A percentile compares a stretch with the other conserved stretches of the same genome.
Evolutionary conservation across 2,329 filamentous ascomycete species (phyloP).

Genomic region (Fusarium verticillioides): DNA sequence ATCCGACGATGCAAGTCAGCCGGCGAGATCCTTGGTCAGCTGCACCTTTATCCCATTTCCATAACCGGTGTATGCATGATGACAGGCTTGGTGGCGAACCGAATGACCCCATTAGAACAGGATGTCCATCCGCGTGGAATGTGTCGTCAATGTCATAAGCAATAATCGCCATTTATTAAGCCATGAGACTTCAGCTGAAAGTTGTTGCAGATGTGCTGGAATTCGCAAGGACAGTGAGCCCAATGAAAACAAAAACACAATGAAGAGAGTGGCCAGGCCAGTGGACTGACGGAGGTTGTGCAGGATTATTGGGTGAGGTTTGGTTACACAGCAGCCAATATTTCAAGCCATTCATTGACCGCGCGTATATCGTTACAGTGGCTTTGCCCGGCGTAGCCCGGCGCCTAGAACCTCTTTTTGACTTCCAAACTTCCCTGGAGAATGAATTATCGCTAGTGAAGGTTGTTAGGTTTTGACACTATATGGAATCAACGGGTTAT

Average conservation of each 20-base stretch:
- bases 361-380: not conserved
- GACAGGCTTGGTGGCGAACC: not conserved
- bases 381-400: rapidly evolving
- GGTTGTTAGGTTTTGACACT: too few relatives aligned
- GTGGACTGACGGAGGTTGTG: not conserved
- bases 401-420: not conserved
- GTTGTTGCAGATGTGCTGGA: rapidly evolving
- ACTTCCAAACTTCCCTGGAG: too few relatives aligned
- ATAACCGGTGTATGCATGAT: not conserved
- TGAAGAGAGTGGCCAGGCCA: rapidly evolving
- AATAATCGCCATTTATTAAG: not conserved
- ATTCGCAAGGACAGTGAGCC: rapidly evolving
- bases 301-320: rapidly evolving
- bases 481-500: too few relatives aligned
- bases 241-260: not conserved
- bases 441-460: too few relatives aligned
- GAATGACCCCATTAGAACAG: not conserved
- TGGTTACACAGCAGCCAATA: not conserved
- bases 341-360: not conserved
- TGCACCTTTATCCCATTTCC: rapidly evolving
- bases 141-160: rapidly evolving
- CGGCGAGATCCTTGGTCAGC: not conserved
- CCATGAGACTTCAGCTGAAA: not conserved
- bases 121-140: rapidly evolving
- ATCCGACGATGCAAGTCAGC: not conserved